A percentile compares a stretch with the other conserved stretches of the same genome.
Conservation (phyloP, 2,329 filamentous ascomycete genomes). For the Epicoccum nigrum region DNA sequence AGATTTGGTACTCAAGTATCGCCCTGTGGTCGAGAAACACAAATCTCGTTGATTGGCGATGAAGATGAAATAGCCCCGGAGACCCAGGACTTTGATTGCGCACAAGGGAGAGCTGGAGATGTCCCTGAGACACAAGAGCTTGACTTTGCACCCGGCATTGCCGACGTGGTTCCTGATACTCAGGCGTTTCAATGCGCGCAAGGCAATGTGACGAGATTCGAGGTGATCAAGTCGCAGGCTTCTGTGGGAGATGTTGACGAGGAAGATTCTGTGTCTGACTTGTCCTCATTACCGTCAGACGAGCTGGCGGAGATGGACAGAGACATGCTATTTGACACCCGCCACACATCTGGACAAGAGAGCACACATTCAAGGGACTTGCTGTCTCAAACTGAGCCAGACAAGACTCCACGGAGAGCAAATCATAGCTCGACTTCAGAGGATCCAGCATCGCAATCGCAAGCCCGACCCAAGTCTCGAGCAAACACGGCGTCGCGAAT, state of each 20-base stretch:
- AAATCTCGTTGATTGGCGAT: constrained; percentile 9
- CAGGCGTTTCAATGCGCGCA: too few relatives aligned
- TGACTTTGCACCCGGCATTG: too few relatives aligned
- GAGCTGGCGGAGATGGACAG: constrained; percentile 13
- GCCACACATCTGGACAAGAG: too few relatives aligned
- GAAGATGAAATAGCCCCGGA: constrained; percentile 15
- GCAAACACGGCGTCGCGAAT: constrained; percentile 44
- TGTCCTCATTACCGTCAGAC: constrained; percentile 22
- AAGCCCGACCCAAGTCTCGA: constrained; percentile 34
- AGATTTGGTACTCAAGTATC: constrained; percentile 1
- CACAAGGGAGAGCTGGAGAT: neutral
- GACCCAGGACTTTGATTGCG: constrained; percentile 17
- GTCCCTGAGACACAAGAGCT: too few relatives aligned
- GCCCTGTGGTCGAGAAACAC: constrained; percentile 5
- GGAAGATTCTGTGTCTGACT: constrained; percentile 2
- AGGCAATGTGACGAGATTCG: too few relatives aligned
- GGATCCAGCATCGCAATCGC: constrained; percentile 14
- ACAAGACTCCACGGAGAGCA: neutral
- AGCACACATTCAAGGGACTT: neutral
- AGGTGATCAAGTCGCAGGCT: too few relatives aligned
- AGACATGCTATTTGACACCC: too few relatives aligned
- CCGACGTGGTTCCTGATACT: neutral
- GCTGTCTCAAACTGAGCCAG: neutral
- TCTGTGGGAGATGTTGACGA: too few relatives aligned
- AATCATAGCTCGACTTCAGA: constrained; percentile 1